Evolutionary conservation across 1,284 basidiomycete genomes (phyloP), one percentile per base, ranked within the genome.

Genomic region (Pseudozyma pruni): DNA sequence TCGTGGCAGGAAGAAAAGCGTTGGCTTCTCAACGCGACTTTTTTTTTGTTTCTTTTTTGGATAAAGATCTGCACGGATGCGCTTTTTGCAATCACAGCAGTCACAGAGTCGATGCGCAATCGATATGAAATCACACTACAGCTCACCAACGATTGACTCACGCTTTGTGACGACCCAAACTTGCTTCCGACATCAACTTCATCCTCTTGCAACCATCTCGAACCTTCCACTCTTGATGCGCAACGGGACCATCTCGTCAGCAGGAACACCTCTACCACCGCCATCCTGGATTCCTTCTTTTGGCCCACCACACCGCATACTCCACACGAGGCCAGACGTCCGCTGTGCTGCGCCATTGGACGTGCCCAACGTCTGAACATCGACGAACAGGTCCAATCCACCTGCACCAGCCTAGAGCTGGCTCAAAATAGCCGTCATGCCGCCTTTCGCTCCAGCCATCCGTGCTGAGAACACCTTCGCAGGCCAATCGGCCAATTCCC

Each of bases 371-470:
- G 27, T 11, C 6, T 6, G 27, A 29, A 6, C 27, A 29, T 40
- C 37, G 29, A 33, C 22, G 8, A 37, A 7, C 6, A 29, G 11
- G 7, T 7, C 6, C 27, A 11, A 29, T 11, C 27, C 27, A 6
- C 27, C 11, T 11, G 7, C 6, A 29, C 11, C 27, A 11, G 27
- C 27, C 11, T 11, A 29, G 11, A 29, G 27, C 27, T 29, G 8
- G 17, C 7, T n/a, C 11, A 17, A 4, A 14, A 33, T 33, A 6
- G 14, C 34, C 29, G 38, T 14, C 35, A 70, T 70, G 67, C 67
- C 67, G 32, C 60, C 56, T 8, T 70, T 70, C 41, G 56, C 56
- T 5, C 67, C 67, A 34, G 67, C 67, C 2, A 16, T 63, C 11
- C 56, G 56, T 27, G 67, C 47, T n/a, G 67, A 70, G 20, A 49